Base-by-base conservation (phyloP, 768 basidiomycete species). In the Naganishia onofrii region DNA sequence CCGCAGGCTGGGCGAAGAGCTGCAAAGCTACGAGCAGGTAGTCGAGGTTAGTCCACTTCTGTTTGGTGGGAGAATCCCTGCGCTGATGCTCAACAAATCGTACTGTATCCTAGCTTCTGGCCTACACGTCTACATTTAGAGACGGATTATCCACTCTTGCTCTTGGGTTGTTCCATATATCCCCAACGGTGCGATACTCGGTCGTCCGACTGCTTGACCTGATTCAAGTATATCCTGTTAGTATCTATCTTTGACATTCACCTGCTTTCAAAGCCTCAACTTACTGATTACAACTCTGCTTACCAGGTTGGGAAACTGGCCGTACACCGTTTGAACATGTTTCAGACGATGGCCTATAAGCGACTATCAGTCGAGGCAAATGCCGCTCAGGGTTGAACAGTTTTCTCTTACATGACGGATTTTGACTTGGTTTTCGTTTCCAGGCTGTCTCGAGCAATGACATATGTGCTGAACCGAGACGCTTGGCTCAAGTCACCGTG, bases 81-180 rank as follows among this genome's bases (percentile, higher is more conserved):
- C n/a, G n/a, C 28, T 55, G 23, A n/a, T 58, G 10, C 31, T 6
- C 36, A 29, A 28, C 29, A 17, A 48, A 29, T 55, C 55, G 66
- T 60, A 36, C 38, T 52, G 29, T 34, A 8, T 51, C 38, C 36
- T 75, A 98, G 95, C 83, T 98, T n/a, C 83, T 98, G 32, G 86
- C 93, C 1, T 84, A 86, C 63, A 81, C 90, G 36, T 87, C 90
- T 13, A 87, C 88, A 0, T 89, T 92, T 73, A 84, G 84, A 6
- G 91, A 92, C 42, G 95, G 96, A 1, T 84, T 98, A 19, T 82
- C 92, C 26, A 90, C 92, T 29, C 83, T 98, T 44, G 89, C 89
- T 38, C 93, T 96, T 78, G 90, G 91, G 12, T 83, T 97, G 7
- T 96, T 97, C 82, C 95, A 98, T 81, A 91, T 73, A 75, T 83